These are phyloP conservation scores for Fallopia convolvulus DNA, from an alignment of 148 eudicot species.

Conservation along the genomic window DNA sequence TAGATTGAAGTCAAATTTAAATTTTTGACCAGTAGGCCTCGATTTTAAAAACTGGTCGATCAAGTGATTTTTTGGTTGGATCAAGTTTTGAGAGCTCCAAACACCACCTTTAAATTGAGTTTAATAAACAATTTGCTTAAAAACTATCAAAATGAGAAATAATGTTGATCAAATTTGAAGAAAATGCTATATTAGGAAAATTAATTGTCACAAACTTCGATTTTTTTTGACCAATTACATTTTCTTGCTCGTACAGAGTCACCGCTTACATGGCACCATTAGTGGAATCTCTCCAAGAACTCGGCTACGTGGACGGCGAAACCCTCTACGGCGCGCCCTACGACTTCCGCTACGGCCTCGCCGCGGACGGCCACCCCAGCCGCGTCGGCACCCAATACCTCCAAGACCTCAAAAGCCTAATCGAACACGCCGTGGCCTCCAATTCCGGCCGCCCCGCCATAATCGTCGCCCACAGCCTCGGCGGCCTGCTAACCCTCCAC, in stretches of 20 bases:
- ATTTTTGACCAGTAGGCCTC: too few species aligned
- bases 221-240: neutral
- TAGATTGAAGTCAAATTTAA: too few species aligned
- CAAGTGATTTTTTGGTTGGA: too few species aligned
- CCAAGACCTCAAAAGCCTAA: constrained; percentile 44
- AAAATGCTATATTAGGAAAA: too few species aligned
- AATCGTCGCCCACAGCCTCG: constrained; percentile 75
- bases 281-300: constrained; percentile 44
- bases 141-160: too few species aligned
- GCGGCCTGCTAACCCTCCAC: constrained; percentile 69
- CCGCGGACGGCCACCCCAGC: constrained; percentile 49
- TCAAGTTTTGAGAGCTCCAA: too few species aligned
- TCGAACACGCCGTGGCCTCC: constrained; percentile 47
- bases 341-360: constrained; percentile 88
- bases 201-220: too few species aligned
- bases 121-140: too few species aligned
- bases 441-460: constrained; percentile 62
- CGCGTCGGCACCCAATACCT: constrained; percentile 58
- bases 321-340: constrained; percentile 90
- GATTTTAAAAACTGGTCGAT: too few species aligned
- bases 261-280: constrained; percentile 72
- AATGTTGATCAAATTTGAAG: too few species aligned
- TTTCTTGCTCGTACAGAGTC: constrained; percentile 25
- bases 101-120: too few species aligned
- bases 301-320: constrained; percentile 52